Conservation (phyloP, 2,329 filamentous ascomycete genomes). For the Pyricularia pennisetigena region DNA sequence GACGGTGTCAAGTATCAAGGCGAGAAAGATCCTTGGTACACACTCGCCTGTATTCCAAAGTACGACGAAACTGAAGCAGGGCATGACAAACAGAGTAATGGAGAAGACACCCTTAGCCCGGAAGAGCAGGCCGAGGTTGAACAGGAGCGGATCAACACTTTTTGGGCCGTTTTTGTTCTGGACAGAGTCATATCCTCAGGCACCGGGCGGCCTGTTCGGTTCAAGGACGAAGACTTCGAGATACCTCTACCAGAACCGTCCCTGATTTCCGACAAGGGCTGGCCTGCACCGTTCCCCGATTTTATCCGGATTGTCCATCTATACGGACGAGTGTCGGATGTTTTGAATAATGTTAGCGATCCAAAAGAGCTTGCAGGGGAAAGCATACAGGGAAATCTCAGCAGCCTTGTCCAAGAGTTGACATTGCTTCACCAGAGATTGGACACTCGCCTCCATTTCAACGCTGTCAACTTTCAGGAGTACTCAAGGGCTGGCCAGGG, state of each 20-base stretch:
- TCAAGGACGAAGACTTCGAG: conserved; percentile 79
- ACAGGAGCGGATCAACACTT: conserved; percentile 74
- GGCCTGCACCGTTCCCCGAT: conserved; percentile 70
- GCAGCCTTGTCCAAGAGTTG: conserved; percentile 60
- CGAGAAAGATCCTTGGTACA: conserved; percentile 40
- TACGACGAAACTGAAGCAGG: conserved; percentile 12
- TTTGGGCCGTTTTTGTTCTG: conserved; percentile 84
- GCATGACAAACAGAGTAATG: conserved; percentile 25
- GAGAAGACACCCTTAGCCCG: conserved; percentile 29
- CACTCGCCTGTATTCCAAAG: conserved; percentile 16
- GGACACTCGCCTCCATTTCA: conserved; percentile 69
- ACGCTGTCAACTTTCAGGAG: conserved; percentile 75
- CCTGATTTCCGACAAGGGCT: conserved; percentile 47
- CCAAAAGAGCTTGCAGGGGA: conserved; percentile 66
- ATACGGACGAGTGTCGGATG: conserved; percentile 74
- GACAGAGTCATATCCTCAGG: conserved; percentile 83
- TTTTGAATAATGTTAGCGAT: conserved; percentile 72
- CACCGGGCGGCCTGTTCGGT: conserved; percentile 72
- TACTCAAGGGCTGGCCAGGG: conserved; percentile 75
- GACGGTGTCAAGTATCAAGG: conserved; percentile 59
- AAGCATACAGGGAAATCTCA: conserved; percentile 70
- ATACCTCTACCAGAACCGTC: conserved; percentile 52
- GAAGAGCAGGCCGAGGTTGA: conserved; percentile 58
- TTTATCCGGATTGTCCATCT: conserved; percentile 78
- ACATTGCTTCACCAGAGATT: background rate